Base-by-base conservation (phyloP, 129 eudicot species). In the Tagetes patula region DNA sequence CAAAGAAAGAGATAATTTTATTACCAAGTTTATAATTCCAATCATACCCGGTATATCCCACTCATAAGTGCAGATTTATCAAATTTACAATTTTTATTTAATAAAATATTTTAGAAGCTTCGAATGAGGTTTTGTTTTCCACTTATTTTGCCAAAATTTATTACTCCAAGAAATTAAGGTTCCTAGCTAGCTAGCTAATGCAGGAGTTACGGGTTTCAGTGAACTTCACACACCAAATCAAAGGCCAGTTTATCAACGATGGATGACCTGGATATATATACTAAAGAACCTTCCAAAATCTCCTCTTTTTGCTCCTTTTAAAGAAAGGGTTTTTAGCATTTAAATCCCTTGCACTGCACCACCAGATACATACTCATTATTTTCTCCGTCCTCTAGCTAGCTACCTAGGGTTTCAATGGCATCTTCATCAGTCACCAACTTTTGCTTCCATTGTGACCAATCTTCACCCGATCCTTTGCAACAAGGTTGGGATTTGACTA, bases 401-500 rank as follows among this genome's bases (percentile, higher is more conserved):
- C 27, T 20, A 20, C 27, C 27, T 76, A 64, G 82, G 83, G 83
- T 81, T 75, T 64, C 54, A 58, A 81, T 76, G 87, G 79, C 79
- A 39, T 72, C 89, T 70, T 52, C 76, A 53, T 74, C 89, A 11
- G 79, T 84, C 6, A 47, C 41, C 34, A 66, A 48, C 39, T 47
- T 59, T 34, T 85, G 90, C 78, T 56, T 80, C 61, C 79, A 85
- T 41, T 85, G 90, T 71, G 56, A 75, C 31, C 50, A 80, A 30
- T 79, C 83, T 69, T 67, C 55, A 73, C 73, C 83, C 10, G 72
- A 70, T 45, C 43, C 58, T 50, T 80, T 86, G 65, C 65, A 49
- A 1, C 74, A 77, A 43, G 87, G 90, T 5, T 83, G 90, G 90
- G 79, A 86, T 48, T 72, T 86, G 37, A 82, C 77, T 30, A 80